These are phyloP conservation scores for Xerocomellus chrysenteron DNA, from an alignment of 768 basidiomycete species.

Conservation along the genomic window DNA sequence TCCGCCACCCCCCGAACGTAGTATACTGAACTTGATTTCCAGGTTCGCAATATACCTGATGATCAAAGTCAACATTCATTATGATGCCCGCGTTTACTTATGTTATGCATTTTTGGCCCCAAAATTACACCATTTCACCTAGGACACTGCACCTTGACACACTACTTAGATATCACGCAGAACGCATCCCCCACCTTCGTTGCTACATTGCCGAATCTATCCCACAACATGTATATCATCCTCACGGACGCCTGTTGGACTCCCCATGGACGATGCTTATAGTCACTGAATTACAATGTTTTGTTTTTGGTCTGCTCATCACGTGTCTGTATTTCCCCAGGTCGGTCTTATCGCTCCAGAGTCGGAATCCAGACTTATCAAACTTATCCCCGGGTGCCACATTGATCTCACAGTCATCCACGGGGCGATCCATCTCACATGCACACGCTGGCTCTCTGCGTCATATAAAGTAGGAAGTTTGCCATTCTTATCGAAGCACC, in stretches of 20 bases:
- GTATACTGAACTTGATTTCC: slow-evolving; percentile 13
- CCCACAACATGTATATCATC: slow-evolving; percentile 18
- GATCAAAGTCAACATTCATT: slow-evolving; percentile 35
- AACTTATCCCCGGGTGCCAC: background rate
- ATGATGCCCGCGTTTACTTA: slow-evolving; percentile 15
- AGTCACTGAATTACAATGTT: slow-evolving; percentile 2
- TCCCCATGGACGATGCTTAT: slow-evolving; percentile 13
- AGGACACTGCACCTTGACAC: slow-evolving; percentile 4
- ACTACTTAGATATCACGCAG: slow-evolving; percentile 21
- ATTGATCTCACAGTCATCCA: background rate
- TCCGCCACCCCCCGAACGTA: background rate
- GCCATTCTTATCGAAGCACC: background rate
- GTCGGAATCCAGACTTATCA: background rate
- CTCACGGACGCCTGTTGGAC: slow-evolving; percentile 16
- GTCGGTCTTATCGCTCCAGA: slow-evolving; percentile 14
- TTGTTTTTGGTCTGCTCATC: background rate
- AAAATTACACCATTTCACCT: slow-evolving; percentile 1
- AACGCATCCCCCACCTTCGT: slow-evolving; percentile 5
- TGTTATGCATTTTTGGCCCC: slow-evolving; percentile 1
- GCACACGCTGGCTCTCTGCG: background rate
- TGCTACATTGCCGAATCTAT: slow-evolving; percentile 11
- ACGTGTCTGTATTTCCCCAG: slow-evolving; percentile 4
- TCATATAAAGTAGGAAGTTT: slow-evolving; percentile 10
- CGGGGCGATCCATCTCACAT: background rate
- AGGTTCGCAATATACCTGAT: slow-evolving; percentile 61